phyloP scores from a whole-genome alignment of 345 rosid genomes.

The Psidium guajava region DNA sequence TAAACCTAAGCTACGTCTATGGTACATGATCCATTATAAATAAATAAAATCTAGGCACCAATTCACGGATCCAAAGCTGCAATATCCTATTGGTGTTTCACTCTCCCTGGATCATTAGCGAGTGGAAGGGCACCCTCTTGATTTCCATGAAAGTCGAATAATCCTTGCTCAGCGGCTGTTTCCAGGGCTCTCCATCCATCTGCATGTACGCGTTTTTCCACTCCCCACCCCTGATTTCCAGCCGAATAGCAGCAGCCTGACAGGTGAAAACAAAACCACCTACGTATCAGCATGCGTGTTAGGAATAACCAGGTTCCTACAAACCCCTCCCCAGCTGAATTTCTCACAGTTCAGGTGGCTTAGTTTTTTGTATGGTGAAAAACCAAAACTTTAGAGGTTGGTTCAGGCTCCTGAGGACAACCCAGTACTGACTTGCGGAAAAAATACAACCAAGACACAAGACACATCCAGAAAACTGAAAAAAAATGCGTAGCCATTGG shows the following conservation, averaged over 20 bases:
- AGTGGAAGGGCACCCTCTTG: constrained; percentile 64
- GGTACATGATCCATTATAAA: background rate
- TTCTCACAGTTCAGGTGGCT: too few species aligned
- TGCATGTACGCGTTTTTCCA: constrained; percentile 86
- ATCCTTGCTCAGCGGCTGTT: constrained; percentile 63
- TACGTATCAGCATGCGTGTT: background rate
- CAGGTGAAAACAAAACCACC: background rate
- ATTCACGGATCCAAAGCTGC: background rate
- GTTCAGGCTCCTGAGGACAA: background rate
- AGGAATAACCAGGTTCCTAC: background rate
- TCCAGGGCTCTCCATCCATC: constrained; percentile 99
- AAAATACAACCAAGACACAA: background rate
- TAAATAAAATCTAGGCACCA: background rate
- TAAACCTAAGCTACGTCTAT: background rate
- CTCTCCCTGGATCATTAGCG: constrained; percentile 59
- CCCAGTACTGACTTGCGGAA: background rate
- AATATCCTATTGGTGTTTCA: background rate
- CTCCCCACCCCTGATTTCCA: constrained; percentile 85
- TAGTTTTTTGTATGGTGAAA: too few species aligned
- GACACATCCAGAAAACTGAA: background rate
- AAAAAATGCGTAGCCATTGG: background rate
- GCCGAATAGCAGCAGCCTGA: constrained; percentile 80
- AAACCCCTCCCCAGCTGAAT: background rate
- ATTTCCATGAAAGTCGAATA: constrained; percentile 72
- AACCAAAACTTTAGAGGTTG: background rate